Conservation (phyloP, 768 basidiomycete genomes). For the Mycena pura region DNA sequence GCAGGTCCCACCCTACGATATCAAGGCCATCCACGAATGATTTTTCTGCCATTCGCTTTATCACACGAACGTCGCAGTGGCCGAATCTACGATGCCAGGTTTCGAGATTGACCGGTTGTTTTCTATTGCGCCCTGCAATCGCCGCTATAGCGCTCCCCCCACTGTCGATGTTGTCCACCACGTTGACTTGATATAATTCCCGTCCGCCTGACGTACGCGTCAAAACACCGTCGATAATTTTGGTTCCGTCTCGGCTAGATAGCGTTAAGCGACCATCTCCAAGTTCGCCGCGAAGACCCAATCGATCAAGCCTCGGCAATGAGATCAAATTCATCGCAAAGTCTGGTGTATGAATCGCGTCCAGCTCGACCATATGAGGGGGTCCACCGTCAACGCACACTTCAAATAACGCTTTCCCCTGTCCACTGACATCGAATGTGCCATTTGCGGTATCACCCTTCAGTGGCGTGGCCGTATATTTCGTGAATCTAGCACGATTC, state of each 20-base stretch:
- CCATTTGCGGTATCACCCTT: not conserved
- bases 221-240: not conserved
- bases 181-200: not conserved
- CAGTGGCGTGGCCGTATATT: not conserved
- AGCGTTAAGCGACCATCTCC: not conserved
- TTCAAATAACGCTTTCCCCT: not conserved
- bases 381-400: not conserved
- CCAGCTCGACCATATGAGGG: not conserved
- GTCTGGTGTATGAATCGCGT: not conserved
- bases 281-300: not conserved
- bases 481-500: not conserved
- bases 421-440: constrained; percentile 1
- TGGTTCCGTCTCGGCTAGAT: not conserved
- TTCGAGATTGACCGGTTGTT: too few species aligned
- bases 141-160: not conserved
- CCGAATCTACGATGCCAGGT: too few species aligned
- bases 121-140: constrained; percentile 17
- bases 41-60: too few species aligned
- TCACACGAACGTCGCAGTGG: too few species aligned
- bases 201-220: not conserved
- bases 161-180: not conserved
- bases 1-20: too few species aligned
- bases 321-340: constrained; percentile 6
- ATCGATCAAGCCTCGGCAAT: not conserved
- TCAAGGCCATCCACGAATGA: too few species aligned